These are phyloP conservation scores for Hortiboletus flavorubellus DNA, from an alignment of 768 basidiomycete species.

Conservation along the genomic window DNA sequence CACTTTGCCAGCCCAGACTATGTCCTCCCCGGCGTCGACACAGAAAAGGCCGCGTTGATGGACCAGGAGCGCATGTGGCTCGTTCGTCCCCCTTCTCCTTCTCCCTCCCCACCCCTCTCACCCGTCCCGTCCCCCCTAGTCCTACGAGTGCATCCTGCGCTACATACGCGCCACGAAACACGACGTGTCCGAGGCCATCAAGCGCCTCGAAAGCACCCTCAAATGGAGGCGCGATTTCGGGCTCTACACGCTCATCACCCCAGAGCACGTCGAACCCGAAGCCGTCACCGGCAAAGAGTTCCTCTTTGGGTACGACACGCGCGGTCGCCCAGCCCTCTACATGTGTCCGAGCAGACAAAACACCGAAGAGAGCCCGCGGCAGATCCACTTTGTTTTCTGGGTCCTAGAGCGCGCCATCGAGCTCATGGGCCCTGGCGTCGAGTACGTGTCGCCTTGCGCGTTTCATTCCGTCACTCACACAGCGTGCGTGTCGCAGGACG, in stretches of 20 bases:
- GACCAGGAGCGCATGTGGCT: constrained; percentile 81
- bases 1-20: constrained; percentile 58
- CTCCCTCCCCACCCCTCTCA: background rate
- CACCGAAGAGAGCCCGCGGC: constrained; percentile 62
- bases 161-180: constrained; percentile 80
- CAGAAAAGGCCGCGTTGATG: constrained; percentile 43
- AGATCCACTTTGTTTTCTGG: constrained; percentile 75
- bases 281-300: constrained; percentile 81
- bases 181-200: constrained; percentile 54
- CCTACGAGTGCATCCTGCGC: constrained; percentile 71
- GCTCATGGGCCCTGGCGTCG: constrained; percentile 77
- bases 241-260: constrained; percentile 57
- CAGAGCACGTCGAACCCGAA: constrained; percentile 70
- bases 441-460: constrained; percentile 43
- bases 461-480: background rate
- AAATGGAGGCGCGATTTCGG: constrained; percentile 82
- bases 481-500: constrained; percentile 40
- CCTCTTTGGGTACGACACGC: constrained; percentile 69
- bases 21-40: constrained; percentile 43
- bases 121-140: constrained; percentile 21
- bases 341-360: constrained; percentile 73
- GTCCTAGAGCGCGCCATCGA: constrained; percentile 74
- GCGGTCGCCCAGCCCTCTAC: constrained; percentile 65
- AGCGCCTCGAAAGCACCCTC: constrained; percentile 67
- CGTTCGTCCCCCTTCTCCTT: constrained; percentile 33